Base-by-base conservation (phyloP, 371 early-diverging fungal genomes). In the Rhizopus stolonifer region DNA sequence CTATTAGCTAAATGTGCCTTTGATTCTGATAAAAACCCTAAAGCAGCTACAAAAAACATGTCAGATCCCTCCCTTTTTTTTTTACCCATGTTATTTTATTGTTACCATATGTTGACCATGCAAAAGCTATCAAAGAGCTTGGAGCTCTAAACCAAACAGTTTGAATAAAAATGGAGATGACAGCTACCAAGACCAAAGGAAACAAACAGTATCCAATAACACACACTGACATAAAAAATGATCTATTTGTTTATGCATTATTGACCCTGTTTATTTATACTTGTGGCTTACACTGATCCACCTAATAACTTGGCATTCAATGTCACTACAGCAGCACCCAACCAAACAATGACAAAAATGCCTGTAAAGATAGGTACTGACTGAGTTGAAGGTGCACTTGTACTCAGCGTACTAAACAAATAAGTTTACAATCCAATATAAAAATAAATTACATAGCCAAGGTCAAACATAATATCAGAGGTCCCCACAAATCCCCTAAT, bases 401-500 rank as follows among this genome's bases (percentile, higher is more conserved):
- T 61, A 59, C 84, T 84, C 75, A 89, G 60, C 2, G 80, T 80
- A 48, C 68, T 68, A 24, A 5, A 21, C n/a, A 23, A 17, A 6
- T 11, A 29, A 29, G 10, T 10, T 17, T 46, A 21, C 18, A 33
- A n/a, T 5, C 50, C 64, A n/a, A n/a, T n/a, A n/a, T n/a, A n/a
- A n/a, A n/a, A n/a, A n/a, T n/a, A n/a, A n/a, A n/a, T 52, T 64
- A 68, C 69, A 93, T 81, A 11, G 97, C 91, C 49, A 96, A 70
- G 7, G 84, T 74, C 48, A 95, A 72, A 60, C 95, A 95, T 58
- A 96, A 80, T 45, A 96, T 73, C 46, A 96, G 76, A 17, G 97
- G 97, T 7, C 97, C 97, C 97, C 97, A 96, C 19, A 95, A 76
- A 73, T 96, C 96, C 93, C 94, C 91, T 91, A 63, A 19, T 52